These are phyloP conservation scores for Cymbopogon citratus DNA, from an alignment of 176 grass and related monocot genomes.

Conservation along the genomic window DNA sequence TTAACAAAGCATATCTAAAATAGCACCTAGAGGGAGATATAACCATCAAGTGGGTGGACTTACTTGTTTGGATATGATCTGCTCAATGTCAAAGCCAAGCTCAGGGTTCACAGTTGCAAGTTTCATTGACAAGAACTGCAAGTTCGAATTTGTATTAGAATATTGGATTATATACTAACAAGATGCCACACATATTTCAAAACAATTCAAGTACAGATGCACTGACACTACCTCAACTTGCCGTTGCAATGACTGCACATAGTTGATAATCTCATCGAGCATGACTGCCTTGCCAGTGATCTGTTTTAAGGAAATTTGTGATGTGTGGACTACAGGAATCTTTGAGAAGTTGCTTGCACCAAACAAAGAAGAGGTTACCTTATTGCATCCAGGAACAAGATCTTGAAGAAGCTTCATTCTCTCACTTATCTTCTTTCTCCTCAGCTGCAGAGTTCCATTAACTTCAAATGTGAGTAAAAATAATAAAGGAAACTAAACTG, in stretches of 20 bases:
- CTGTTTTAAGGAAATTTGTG: slow-evolving; percentile 35
- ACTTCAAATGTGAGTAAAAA: slow-evolving; percentile 27
- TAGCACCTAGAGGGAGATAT: neutral
- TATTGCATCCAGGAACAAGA: slow-evolving; percentile 95
- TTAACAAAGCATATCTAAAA: slow-evolving; percentile 3
- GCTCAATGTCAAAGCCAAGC: slow-evolving; percentile 62
- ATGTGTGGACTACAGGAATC: neutral
- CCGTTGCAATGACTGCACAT: slow-evolving; percentile 94
- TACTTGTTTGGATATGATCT: slow-evolving; percentile 90
- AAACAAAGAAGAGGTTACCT: slow-evolving; percentile 43
- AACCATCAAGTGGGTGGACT: slow-evolving; percentile 5
- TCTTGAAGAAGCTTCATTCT: slow-evolving; percentile 99
- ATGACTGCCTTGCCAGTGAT: slow-evolving; percentile 96
- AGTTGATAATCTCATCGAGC: slow-evolving; percentile 99
- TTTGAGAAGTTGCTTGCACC: neutral
- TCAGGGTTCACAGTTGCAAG: slow-evolving; percentile 90
- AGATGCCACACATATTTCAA: neutral
- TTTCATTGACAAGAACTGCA: slow-evolving; percentile 98
- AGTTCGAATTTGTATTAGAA: slow-evolving; percentile 21
- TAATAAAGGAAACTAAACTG: slow-evolving; percentile 12
- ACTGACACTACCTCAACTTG: slow-evolving; percentile 75
- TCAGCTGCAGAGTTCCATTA: slow-evolving; percentile 52
- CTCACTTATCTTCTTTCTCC: slow-evolving; percentile 98
- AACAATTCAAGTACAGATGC: neutral
- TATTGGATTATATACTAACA: slow-evolving; percentile 16